Base-by-base conservation (phyloP, 306 rosid species). In the Castanospermum australe region DNA sequence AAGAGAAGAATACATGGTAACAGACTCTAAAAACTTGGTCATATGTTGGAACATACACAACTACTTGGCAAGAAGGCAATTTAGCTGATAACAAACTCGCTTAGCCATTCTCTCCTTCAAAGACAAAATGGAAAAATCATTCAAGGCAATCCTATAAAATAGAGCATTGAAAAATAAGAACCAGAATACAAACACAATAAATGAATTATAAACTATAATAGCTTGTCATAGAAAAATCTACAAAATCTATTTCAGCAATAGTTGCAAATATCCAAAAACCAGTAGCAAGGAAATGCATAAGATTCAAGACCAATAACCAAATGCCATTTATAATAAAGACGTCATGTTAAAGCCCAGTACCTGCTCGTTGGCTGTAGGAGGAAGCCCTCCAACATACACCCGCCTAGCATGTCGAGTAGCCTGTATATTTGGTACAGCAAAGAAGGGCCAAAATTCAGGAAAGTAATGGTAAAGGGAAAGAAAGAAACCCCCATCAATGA, bases 311-410 rank as follows among this genome's bases (percentile, higher is more conserved):
- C 10, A 33, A 30, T 2, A 32, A 25, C 17, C 2, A 42, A 1
- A 24, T 3, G 15, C 5, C 8, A 35, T 10, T 35, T 25, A 4
- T n/a, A 15, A 10, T 15, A 5, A 39, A 45, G 66, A 18, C 13
- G 1, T 33, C n/a, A 15, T 7, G 28, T 44, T 3, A 32, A 33
- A 17, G 11, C 6, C 7, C 17, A 35, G 38, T 56, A 90, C 95
- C 91, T 90, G 95, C 70, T 90, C 95, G 50, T 90, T 90, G 39
- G 92, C 95, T 18, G 92, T 87, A 18, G 95, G 92, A n/a, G 92
- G 90, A 22, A 90, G 91, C 41, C 95, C 95, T 69, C 95, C 92
- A 8, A 90, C 95, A 17, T 88, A 88, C 15, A 90, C 95, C 21
- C 92, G 84, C 39, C 92, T 92, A 4, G 95, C 95, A 87, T 88